Evolutionary conservation across 129 eudicot species (phyloP), one percentile per base, ranked within the genome.

Genomic region (Tagetes erecta): DNA sequence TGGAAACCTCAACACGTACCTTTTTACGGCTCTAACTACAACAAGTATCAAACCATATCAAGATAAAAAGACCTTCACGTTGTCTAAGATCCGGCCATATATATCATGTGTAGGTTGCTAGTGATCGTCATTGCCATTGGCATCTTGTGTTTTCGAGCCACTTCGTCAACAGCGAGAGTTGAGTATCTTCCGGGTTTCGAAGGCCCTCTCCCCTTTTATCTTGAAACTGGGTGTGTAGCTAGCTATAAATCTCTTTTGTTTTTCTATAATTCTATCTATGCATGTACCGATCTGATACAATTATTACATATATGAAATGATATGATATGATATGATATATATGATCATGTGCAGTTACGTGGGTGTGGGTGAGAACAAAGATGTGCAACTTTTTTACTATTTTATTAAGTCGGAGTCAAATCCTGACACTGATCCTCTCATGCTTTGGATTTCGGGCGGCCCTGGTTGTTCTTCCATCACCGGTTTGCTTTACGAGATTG

Each of bases 401-500:
- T 78, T 78, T 66, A 64, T 68, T 35, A 30, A 6, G 3, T 77
- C 81, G 0, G 77, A 78, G n/a, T 71, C 78, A 9, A 38, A 78
- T 70, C 82, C 82, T 0, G 51, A 63, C 0, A 10, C 34, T 9
- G 82, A 78, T 41, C 82, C 82, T 20, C 71, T 78, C 67, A 30
- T 78, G 58, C 56, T 78, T 30, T 71, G 77, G 77, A 52, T 78
- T n/a, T 49, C 78, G 2, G 82, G 82, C 0, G 82, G 82, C 11
- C 82, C 82, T 0, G 76, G 82, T 53, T 78, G 78, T 60, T 78
- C 82, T 33, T 63, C 82, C 33, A 60, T 78, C 3, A 35, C 77
- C 39, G 77, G 68, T 38, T 38, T 78, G 33, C 4, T 78, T 7
- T 78, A 49, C 6, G 77, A 70, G 47, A 47, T 71, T 47, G 71